Evolutionary conservation across 495 filamentous ascomycete species (phyloP).

Genomic region (Immersiella caudata): DNA sequence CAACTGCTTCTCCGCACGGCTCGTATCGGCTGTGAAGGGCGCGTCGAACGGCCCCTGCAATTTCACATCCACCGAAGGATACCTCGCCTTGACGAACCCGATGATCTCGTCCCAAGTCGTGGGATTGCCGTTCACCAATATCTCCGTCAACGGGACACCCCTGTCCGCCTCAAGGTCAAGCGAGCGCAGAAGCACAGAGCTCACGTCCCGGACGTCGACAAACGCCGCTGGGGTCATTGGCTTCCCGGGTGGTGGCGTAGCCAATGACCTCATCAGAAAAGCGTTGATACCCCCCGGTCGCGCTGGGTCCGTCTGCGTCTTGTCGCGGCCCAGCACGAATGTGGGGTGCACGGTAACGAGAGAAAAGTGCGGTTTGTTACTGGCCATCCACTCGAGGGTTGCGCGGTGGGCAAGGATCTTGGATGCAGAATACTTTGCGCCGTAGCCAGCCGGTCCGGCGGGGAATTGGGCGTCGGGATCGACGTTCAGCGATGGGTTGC

Average conservation of each 20-base stretch:
- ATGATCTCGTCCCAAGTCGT: conserved; percentile 37
- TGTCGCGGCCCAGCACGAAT: conserved; percentile 27
- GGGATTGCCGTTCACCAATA: conserved; percentile 33
- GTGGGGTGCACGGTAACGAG: conserved; percentile 31
- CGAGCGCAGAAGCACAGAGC: conserved; percentile 40
- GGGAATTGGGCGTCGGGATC: conserved; percentile 22
- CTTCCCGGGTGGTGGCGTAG: conserved; percentile 34
- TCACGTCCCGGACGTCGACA: conserved; percentile 50
- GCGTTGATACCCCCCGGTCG: conserved; percentile 14
- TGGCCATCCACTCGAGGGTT: conserved; percentile 31
- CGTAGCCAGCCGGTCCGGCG: conserved; percentile 15
- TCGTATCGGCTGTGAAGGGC: conserved; percentile 25
- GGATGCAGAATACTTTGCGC: conserved; percentile 25
- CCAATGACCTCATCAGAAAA: conserved; percentile 32
- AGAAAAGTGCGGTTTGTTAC: conserved; percentile 29
- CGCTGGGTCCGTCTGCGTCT: conserved; percentile 10
- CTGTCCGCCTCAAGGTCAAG: conserved; percentile 31
- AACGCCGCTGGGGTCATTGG: conserved; percentile 20
- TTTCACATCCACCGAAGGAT: conserved; percentile 34
- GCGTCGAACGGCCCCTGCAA: conserved; percentile 21
- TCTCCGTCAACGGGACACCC: conserved; percentile 30
- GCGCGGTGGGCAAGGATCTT: conserved; percentile 29
- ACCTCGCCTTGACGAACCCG: conserved; percentile 34
- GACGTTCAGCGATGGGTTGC: conserved; percentile 15
- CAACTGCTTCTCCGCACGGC: conserved; percentile 32